Percentiles rank a stretch among this genome's conserved stretches.
phyloP scores from a whole-genome alignment of 2,329 filamentous ascomycete genomes.

The Microascus cirrosus region DNA sequence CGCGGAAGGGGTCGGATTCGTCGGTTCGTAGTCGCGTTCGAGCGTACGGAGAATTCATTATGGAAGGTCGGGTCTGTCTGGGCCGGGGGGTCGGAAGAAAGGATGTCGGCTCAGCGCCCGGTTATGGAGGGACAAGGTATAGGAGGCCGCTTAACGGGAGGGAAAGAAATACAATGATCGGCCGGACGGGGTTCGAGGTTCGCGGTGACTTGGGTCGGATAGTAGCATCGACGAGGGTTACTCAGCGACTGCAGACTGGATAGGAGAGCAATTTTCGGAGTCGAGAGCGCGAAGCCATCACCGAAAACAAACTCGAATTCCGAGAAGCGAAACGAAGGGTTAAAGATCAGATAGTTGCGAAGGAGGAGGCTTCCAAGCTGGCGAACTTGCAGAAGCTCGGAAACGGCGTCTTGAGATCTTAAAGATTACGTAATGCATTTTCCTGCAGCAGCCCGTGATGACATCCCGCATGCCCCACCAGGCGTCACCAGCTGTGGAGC shows the following conservation, averaged over 20 bases:
- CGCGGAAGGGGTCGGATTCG: background rate
- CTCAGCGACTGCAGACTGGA: background rate
- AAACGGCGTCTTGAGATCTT: background rate
- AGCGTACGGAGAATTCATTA: constrained; percentile 1
- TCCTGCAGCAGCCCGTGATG: background rate
- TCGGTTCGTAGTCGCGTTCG: background rate
- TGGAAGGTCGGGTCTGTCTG: background rate
- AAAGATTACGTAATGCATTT: background rate
- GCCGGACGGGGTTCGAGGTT: background rate
- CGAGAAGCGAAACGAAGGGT: background rate
- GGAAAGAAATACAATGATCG: background rate
- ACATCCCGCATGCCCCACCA: background rate
- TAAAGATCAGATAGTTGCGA: background rate
- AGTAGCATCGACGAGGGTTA: background rate
- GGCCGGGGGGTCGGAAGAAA: background rate
- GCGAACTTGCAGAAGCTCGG: background rate
- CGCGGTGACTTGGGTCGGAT: background rate
- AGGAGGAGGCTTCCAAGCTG: background rate
- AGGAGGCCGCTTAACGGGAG: background rate
- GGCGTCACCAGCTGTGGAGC: background rate
- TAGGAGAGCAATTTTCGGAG: background rate
- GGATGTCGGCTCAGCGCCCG: background rate
- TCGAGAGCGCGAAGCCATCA: background rate
- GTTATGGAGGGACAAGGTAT: background rate
- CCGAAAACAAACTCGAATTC: background rate